Evolutionary conservation across 805 yeast genomes (phyloP).

Genomic region (Torulaspora maleeae): DNA sequence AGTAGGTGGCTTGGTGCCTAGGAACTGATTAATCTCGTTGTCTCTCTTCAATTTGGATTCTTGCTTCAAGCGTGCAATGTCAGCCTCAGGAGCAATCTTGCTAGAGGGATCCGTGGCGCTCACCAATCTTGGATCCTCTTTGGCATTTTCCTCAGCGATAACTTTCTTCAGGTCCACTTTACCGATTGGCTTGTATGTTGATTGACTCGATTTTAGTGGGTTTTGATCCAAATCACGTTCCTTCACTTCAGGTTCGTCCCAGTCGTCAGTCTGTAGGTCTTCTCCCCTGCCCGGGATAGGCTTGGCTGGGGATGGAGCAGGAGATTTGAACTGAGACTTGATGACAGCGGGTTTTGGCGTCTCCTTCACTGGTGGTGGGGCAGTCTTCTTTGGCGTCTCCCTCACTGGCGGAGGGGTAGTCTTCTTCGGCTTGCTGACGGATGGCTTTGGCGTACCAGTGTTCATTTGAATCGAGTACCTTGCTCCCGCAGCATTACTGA

Average conservation of each 20-base stretch:
- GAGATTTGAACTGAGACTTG: constrained; percentile 14
- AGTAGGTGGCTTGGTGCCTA: constrained; percentile 36
- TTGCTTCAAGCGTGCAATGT: constrained; percentile 36
- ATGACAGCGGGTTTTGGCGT: constrained; percentile 18
- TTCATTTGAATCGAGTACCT: constrained; percentile 67
- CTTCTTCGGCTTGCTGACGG: constrained; percentile 8
- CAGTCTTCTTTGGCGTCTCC: constrained; percentile 11
- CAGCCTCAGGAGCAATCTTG: constrained; percentile 28
- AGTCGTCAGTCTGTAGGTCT: constrained; percentile 38
- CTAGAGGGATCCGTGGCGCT: constrained; percentile 20
- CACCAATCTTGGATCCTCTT: constrained; percentile 41
- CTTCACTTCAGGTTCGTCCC: constrained; percentile 44
- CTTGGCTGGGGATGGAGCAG: constrained; percentile 11
- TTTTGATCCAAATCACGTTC: constrained; percentile 48
- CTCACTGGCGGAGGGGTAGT: constrained; percentile 21
- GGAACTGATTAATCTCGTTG: constrained; percentile 34
- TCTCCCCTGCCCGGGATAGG: constrained; percentile 12
- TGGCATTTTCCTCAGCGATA: constrained; percentile 41
- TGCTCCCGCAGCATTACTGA: constrained; percentile 93
- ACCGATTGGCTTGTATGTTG: constrained; percentile 60
- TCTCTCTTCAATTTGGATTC: constrained; percentile 37
- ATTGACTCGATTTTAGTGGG: constrained; percentile 40
- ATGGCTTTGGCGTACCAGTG: constrained; percentile 26
- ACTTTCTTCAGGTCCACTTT: constrained; percentile 48
- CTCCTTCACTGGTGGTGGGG: constrained; percentile 21